Evolutionary conservation across 495 filamentous ascomycete species (phyloP), one percentile per base, ranked within the genome.

Genomic region (Evernia prunastri): DNA sequence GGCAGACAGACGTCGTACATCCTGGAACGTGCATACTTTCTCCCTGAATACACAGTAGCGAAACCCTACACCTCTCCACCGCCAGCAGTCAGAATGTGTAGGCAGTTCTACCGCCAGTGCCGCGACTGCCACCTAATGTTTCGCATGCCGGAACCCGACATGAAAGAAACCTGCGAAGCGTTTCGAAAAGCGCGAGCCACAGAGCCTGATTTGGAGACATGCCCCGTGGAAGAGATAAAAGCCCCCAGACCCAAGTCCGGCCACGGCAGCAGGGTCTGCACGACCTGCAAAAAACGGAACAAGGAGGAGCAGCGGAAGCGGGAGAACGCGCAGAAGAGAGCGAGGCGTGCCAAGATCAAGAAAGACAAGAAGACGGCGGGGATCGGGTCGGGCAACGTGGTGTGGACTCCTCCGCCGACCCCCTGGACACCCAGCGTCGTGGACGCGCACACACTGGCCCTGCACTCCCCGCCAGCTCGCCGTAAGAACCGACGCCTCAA

Each of bases 321-420:
- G 7, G 49, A 53, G 49, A 53, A 53, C 27, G 25, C 49, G 13
- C 25, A 31, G 5, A 53, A 53, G 49, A 53, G 49, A 53, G 49
- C 25, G 49, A 29, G 49, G 25, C 49, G 49, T 53, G 49, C 49
- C 6, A 29, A 53, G 49, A 13, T 29, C 12, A 53, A 53, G 49
- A 53, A 13, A 53, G 15, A 53, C 49, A 53, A 53, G 49, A 53
- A 29, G 49, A 53, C 49, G 8, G 49, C 49, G 31, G 49, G 49
- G 25, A 53, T 53, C 29, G 27, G 49, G 27, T 25, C 49, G 31
- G 49, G 49, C 27, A 53, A 53, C 18, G 49, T 53, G 49, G 27
- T 31, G 31, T 53, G 49, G 49, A 31, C 49, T 53, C 4, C 49
- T 53, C 4, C 49, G 15, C 49, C 49, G 18, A 53, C 17, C 3